These are phyloP conservation scores for Schrenkiella parvula DNA, from an alignment of 345 rosid species.

Conservation along the genomic window DNA sequence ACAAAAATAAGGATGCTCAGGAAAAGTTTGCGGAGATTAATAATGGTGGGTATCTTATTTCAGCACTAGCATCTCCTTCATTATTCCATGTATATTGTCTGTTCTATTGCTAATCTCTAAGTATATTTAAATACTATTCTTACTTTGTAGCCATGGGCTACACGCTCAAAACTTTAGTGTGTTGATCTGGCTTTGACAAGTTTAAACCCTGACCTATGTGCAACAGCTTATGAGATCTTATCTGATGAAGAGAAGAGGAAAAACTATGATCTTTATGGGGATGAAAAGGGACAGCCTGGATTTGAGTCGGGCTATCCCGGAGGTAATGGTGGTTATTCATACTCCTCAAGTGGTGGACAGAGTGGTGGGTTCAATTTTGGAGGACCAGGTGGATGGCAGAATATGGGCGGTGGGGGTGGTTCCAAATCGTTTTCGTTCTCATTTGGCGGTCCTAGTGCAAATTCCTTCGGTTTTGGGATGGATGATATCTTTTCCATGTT, in stretches of 20 bases:
- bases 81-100: neutral
- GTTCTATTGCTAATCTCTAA: neutral
- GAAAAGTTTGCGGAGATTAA: conserved; percentile 89
- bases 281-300: conserved; percentile 81
- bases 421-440: conserved; percentile 68
- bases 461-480: conserved; percentile 59
- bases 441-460: conserved; percentile 52
- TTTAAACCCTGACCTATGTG: conserved; percentile 17
- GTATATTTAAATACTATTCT: neutral
- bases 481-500: conserved; percentile 61
- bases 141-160: neutral
- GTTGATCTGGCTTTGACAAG: neutral
- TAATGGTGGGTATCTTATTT: conserved; percentile 49
- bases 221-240: conserved; percentile 84
- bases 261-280: conserved; percentile 82
- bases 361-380: conserved; percentile 55
- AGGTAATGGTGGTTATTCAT: conserved; percentile 50
- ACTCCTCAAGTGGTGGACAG: conserved; percentile 58
- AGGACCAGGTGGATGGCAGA: conserved; percentile 68
- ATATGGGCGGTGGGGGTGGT: conserved; percentile 64
- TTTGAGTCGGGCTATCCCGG: conserved; percentile 69
- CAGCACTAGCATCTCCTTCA: neutral
- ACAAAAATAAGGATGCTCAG: conserved; percentile 77
- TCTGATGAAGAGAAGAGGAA: conserved; percentile 88
- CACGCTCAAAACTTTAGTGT: neutral